Percentiles rank a stretch among this genome's conserved stretches.
These are phyloP conservation scores for Solanum stenotomum DNA, from an alignment of 257 asterid genomes.

Conservation along the genomic window DNA sequence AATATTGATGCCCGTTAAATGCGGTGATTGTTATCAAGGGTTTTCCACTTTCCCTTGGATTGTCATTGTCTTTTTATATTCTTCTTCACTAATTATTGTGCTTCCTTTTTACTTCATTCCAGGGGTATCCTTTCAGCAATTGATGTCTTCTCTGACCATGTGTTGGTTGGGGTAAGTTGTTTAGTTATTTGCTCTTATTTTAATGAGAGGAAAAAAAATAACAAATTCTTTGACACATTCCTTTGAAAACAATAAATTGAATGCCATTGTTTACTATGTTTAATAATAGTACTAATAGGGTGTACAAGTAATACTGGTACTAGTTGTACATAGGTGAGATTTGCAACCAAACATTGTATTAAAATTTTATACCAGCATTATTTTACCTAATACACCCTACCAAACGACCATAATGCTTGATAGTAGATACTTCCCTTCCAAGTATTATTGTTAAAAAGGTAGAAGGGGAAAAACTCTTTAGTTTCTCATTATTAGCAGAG, in stretches of 20 bases:
- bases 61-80: background rate
- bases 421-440: background rate
- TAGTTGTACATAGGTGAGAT: background rate
- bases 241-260: background rate
- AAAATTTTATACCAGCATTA: background rate
- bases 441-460: background rate
- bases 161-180: constrained; percentile 83
- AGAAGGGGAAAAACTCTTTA: background rate
- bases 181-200: background rate
- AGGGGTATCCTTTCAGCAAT: constrained; percentile 97
- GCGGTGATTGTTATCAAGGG: background rate
- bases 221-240: background rate
- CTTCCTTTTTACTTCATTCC: constrained; percentile 9
- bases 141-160: constrained; percentile 82
- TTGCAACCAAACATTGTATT: background rate
- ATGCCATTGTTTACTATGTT: background rate
- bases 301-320: background rate
- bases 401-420: background rate
- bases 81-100: background rate
- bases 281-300: background rate
- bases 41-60: background rate
- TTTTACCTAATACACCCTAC: background rate
- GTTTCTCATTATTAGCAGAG: background rate
- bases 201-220: background rate
- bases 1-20: background rate